Percentiles rank a stretch among this genome's conserved stretches.
Evolutionary conservation across 2,329 filamentous ascomycete genomes (phyloP).

Genomic region (Colletotrichum simmondsii): DNA sequence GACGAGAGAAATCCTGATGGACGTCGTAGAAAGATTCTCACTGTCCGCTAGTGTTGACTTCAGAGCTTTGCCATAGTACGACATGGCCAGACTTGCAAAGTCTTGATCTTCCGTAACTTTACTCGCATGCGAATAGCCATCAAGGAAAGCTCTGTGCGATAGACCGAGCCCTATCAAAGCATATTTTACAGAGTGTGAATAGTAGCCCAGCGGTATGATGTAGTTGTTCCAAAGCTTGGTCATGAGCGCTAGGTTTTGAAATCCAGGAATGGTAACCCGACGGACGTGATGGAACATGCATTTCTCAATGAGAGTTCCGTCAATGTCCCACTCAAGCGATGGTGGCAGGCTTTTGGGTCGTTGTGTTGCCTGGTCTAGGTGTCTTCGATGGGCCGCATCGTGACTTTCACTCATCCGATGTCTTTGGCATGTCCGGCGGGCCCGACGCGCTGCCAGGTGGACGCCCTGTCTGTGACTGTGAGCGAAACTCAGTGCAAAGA

Average conservation of each 20-base stretch:
- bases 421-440: not conserved
- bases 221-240: slow-evolving; percentile 9
- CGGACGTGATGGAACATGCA: slow-evolving; percentile 20
- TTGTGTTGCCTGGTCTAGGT: not conserved
- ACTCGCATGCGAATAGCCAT: not conserved
- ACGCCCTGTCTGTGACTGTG: not conserved
- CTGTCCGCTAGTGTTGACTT: not conserved
- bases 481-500: not conserved
- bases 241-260: not conserved
- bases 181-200: not conserved
- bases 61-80: not conserved
- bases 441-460: not conserved
- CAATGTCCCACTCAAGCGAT: not conserved
- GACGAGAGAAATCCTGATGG: slow-evolving; percentile 11
- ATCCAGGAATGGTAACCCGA: not conserved
- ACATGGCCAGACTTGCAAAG: not conserved
- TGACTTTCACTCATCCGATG: not conserved
- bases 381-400: not conserved
- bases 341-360: not conserved
- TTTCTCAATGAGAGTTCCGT: not conserved
- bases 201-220: slow-evolving; percentile 18
- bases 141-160: slow-evolving; percentile 6
- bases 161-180: slow-evolving; percentile 1
- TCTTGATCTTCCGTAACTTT: not conserved
- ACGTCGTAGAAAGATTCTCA: not conserved